Evolutionary conservation across 2,329 filamentous ascomycete species (phyloP).

Genomic region (Epichloe brachyelytri): DNA sequence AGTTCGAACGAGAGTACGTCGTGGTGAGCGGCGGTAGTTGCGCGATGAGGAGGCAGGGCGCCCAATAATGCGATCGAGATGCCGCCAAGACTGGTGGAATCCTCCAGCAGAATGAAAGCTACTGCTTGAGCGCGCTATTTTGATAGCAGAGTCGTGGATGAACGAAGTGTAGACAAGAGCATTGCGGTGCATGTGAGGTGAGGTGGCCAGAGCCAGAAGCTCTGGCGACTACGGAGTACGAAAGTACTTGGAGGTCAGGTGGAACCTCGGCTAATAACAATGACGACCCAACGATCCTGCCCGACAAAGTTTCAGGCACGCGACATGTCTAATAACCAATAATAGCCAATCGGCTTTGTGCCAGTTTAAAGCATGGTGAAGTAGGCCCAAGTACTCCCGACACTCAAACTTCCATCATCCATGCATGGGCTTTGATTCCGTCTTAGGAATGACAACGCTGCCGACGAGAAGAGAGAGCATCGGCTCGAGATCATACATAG

Average conservation of each 20-base stretch:
- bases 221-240: not conserved
- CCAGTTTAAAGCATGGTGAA: too few relatives aligned
- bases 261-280: conserved; percentile 24
- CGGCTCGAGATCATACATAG: not conserved
- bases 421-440: too few relatives aligned
- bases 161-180: not conserved
- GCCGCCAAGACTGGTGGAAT: not conserved
- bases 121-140: not conserved
- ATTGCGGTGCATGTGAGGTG: not conserved
- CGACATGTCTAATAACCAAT: not conserved
- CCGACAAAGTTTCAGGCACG: not conserved
- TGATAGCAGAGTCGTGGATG: not conserved
- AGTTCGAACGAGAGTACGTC: not conserved
- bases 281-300: not conserved
- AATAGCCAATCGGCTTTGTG: too few relatives aligned
- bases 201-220: not conserved
- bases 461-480: not conserved
- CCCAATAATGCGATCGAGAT: not conserved
- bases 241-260: conserved; percentile 6
- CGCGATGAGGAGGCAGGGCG: not conserved
- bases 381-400: too few relatives aligned
- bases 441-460: too few relatives aligned
- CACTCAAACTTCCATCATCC: too few relatives aligned
- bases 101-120: not conserved
- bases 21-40: not conserved